Base-by-base conservation (phyloP, 2,329 filamentous ascomycete species). In the Onygena corvina region DNA sequence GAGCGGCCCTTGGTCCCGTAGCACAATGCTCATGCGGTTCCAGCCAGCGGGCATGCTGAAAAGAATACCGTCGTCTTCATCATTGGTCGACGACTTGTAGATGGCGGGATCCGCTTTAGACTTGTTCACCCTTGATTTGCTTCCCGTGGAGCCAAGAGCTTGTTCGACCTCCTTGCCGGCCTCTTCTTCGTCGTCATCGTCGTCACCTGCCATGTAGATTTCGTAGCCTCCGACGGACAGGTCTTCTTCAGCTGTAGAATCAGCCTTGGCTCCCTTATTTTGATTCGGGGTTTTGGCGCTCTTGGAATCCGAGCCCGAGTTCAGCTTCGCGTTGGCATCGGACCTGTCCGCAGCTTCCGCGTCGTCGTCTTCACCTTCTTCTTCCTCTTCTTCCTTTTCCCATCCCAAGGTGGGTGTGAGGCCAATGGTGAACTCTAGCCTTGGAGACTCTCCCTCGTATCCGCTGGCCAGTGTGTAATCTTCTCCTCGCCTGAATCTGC, bases 381-480 rank as follows among this genome's bases (percentile, higher is more conserved):
- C 68, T 0, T 73, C 72, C 0, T 76, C 75, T 0, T 75, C 79
- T 2, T 83, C 80, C 51, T 81, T 83, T 48, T 86, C 88, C 87
- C 92, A 96, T 3, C 88, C 90, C 3, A 72, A 66, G 0, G 82
- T 88, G 0, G 92, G 88, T 3, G 92, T 96, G 53, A 96, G 76
- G 36, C 85, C 83, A 2, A 98, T 74, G 50, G 87, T 93, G 47
- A 95, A 76, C 65, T 98, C 92, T 2, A 98, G 71, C 42, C 87
- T 82, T 9, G 87, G 78, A 58, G 86, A 62, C 46, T 78, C 74
- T 23, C 77, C 74, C 27, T 76, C 83, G 61, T 94, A 87, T 18
- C 84, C 82, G 16, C 86, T 94, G 1, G 92, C 92, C 16, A 98
- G 78, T 2, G 90, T 94, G 64, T 98, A 98, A 67, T 98, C 92